phyloP scores from a whole-genome alignment of 2,329 filamentous ascomycete genomes.

The Colletotrichum magnum region DNA sequence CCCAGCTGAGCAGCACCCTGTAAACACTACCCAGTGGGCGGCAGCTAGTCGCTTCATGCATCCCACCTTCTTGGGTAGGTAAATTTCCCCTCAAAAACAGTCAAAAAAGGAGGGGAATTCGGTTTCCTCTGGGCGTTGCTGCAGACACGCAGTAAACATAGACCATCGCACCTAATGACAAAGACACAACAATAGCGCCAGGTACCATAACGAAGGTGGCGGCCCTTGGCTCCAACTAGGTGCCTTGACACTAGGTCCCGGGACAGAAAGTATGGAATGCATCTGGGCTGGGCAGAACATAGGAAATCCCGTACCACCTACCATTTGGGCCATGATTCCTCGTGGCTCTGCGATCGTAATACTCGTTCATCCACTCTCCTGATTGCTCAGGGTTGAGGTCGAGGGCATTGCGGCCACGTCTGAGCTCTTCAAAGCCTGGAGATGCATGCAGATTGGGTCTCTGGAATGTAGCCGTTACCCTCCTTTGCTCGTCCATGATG shows the following conservation, averaged over 20 bases:
- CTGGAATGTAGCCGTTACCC: constrained; percentile 13
- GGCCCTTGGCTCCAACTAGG: not conserved
- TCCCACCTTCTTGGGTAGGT: not conserved
- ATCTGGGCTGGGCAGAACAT: not conserved
- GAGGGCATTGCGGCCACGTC: constrained; percentile 10
- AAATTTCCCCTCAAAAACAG: not conserved
- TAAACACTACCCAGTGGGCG: not conserved
- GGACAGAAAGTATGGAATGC: not conserved
- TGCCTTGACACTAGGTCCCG: not conserved
- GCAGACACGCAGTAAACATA: not conserved
- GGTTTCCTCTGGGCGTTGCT: not conserved
- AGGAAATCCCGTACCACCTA: constrained; percentile 8
- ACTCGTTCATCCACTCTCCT: constrained; percentile 36
- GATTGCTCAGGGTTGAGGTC: constrained; percentile 13
- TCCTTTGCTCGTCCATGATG: constrained; percentile 28
- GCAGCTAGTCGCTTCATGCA: not conserved
- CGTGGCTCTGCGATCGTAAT: constrained; percentile 36
- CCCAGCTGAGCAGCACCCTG: not conserved
- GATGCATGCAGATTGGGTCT: constrained; percentile 26
- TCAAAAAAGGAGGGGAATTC: not conserved
- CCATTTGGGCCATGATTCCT: constrained; percentile 36
- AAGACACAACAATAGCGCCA: not conserved
- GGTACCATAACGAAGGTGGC: not conserved
- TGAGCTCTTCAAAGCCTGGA: constrained; percentile 19
- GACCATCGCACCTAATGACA: not conserved